Evolutionary conservation across 2,329 filamentous ascomycete species (phyloP).

Genomic region (Monosporascus sp.): DNA sequence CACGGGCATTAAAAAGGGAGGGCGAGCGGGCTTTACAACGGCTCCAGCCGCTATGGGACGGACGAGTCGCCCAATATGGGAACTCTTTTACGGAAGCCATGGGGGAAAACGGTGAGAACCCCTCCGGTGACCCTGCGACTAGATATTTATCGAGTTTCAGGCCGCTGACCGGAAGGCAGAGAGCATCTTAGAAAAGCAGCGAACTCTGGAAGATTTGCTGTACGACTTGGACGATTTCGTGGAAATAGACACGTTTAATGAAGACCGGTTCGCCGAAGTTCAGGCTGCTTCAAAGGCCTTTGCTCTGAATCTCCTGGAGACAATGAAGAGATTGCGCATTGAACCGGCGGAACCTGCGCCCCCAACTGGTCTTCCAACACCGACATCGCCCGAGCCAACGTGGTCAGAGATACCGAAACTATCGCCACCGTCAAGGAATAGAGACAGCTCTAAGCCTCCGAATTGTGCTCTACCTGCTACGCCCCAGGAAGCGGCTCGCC

Average conservation of each 20-base stretch:
- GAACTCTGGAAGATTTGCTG: constrained; percentile 33
- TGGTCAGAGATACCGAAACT: constrained; percentile 16
- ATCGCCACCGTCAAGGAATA: constrained; percentile 2
- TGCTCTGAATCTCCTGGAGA: constrained; percentile 34
- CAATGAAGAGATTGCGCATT: constrained; percentile 29
- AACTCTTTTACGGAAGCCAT: constrained; percentile 31
- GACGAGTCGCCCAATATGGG: constrained; percentile 31
- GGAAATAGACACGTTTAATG: constrained; percentile 31
- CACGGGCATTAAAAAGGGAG: constrained; percentile 29
- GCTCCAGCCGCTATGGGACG: constrained; percentile 33
- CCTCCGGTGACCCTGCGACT: neutral
- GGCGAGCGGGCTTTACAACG: constrained; percentile 33
- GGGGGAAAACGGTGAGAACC: constrained; percentile 28
- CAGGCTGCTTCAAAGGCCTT: constrained; percentile 35
- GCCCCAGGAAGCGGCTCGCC: constrained; percentile 3
- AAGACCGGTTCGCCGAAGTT: constrained; percentile 30
- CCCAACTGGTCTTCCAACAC: constrained; percentile 1
- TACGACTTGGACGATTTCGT: constrained; percentile 41
- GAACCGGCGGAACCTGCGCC: constrained; percentile 7
- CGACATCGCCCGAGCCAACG: constrained; percentile 21
- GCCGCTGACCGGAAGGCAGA: constrained; percentile 13
- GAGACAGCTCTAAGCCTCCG: constrained; percentile 7
- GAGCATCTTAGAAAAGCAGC: constrained; percentile 16
- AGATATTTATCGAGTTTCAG: neutral
- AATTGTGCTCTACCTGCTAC: constrained; percentile 3